These are phyloP conservation scores for Yamadazyma scolyti DNA, from an alignment of 805 yeast species.

Conservation along the genomic window DNA sequence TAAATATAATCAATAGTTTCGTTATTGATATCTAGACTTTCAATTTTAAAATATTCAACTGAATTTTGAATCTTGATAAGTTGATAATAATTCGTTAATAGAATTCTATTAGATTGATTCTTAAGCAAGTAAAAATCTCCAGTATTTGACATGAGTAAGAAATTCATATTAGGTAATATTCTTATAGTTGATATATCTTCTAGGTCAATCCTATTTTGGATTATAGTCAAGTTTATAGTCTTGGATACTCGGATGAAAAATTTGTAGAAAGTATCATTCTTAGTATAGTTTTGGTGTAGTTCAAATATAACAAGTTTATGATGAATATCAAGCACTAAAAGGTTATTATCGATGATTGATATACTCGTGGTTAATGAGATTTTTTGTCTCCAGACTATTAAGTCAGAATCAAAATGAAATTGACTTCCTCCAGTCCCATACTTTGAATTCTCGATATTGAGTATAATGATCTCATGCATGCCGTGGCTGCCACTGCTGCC, in stretches of 20 bases:
- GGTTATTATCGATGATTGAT: conserved; percentile 7
- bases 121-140: conserved; percentile 39
- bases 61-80: conserved; percentile 25
- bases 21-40: conserved; percentile 15
- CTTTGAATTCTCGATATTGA: conserved; percentile 27
- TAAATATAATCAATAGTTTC: conserved; percentile 16
- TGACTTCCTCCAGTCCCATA: conserved; percentile 32
- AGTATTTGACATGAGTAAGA: conserved; percentile 30
- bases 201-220: conserved; percentile 23
- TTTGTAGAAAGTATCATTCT: conserved; percentile 13
- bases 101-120: conserved; percentile 20
- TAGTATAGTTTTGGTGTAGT: conserved; percentile 8
- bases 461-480: conserved; percentile 33
- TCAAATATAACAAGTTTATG: conserved; percentile 8
- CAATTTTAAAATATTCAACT: conserved; percentile 31
- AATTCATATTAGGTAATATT: conserved; percentile 27
- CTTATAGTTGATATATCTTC: conserved; percentile 18
- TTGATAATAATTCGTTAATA: conserved; percentile 21
- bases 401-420: conserved; percentile 34
- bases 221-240: conserved; percentile 33
- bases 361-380: conserved; percentile 3
- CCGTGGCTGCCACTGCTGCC: conserved; percentile 12
- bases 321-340: conserved; percentile 8
- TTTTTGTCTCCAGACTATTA: conserved; percentile 31
- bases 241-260: conserved; percentile 25